These are phyloP conservation scores for Penicillium sp. DNA, from an alignment of 2,329 filamentous ascomycete genomes.

Conservation along the genomic window DNA sequence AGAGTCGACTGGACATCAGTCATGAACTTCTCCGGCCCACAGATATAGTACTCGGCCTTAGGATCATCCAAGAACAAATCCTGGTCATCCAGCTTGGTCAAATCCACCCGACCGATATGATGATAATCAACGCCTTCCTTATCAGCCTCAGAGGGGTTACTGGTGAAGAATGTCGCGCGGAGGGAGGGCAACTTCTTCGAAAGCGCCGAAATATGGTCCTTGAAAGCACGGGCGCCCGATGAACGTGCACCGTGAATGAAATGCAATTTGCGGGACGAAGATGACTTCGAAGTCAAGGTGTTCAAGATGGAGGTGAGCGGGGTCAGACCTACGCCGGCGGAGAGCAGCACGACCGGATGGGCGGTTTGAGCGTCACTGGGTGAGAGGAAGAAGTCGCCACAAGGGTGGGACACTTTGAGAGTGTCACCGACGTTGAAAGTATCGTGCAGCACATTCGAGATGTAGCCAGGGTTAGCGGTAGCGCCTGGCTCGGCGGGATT, in stretches of 20 bases:
- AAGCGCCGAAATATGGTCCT: constrained; percentile 50
- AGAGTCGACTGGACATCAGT: constrained; percentile 53
- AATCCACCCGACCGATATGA: constrained; percentile 55
- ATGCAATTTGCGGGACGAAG: constrained; percentile 50
- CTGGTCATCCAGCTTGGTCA: constrained; percentile 54
- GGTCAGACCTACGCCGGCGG: constrained; percentile 58
- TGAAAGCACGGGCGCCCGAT: constrained; percentile 50
- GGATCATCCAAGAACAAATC: constrained; percentile 56
- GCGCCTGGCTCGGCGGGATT: constrained; percentile 45
- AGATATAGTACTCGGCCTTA: constrained; percentile 65
- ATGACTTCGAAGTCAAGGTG: constrained; percentile 44
- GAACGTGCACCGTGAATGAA: constrained; percentile 59
- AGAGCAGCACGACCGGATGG: constrained; percentile 57
- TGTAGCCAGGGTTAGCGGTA: constrained; percentile 56
- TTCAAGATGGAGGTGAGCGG: constrained; percentile 61
- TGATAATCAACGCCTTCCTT: constrained; percentile 58
- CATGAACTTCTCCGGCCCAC: constrained; percentile 71
- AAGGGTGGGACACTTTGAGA: constrained; percentile 64
- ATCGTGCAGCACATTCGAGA: constrained; percentile 68
- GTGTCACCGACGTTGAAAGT: constrained; percentile 58
- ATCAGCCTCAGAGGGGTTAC: constrained; percentile 46
- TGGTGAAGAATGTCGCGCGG: constrained; percentile 57
- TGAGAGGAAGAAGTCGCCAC: constrained; percentile 56
- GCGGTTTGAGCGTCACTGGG: constrained; percentile 30
- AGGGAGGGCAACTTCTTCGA: constrained; percentile 47